phyloP scores from a whole-genome alignment of 139 green algal genomes.

The Klebsormidium nitens region DNA sequence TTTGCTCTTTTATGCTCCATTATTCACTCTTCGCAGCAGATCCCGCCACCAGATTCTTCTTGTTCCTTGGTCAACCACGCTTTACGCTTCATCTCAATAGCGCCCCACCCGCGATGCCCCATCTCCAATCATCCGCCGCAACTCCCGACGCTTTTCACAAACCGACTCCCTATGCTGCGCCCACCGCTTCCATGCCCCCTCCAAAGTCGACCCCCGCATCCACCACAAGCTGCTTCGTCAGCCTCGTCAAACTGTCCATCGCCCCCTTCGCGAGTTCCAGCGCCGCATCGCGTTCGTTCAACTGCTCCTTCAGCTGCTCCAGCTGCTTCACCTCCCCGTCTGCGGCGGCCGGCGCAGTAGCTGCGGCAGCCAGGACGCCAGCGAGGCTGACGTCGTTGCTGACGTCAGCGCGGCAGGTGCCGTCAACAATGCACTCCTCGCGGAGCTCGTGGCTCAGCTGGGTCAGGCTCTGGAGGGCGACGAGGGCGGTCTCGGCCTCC shows the following conservation, averaged over 20 bases:
- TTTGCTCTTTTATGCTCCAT: too few species aligned
- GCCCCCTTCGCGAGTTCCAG: conserved; percentile 22
- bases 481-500: conserved; percentile 24
- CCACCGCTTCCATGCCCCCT: too few species aligned
- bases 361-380: neutral
- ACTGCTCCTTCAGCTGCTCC: conserved; percentile 10
- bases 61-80: too few species aligned
- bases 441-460: conserved; percentile 16
- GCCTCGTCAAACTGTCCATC: conserved; percentile 20
- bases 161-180: too few species aligned
- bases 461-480: conserved; percentile 14
- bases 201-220: conserved; percentile 13
- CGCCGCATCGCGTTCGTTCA: conserved; percentile 27
- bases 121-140: too few species aligned
- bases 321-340: neutral
- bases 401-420: too few species aligned
- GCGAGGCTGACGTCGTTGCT: neutral
- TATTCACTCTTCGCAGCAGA: too few species aligned
- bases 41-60: too few species aligned
- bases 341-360: neutral
- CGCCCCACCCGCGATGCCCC: too few species aligned
- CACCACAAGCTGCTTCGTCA: conserved; percentile 16
- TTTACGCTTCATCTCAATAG: too few species aligned
- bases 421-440: neutral
- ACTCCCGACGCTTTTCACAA: too few species aligned